These are phyloP conservation scores for Backusella circina DNA, from an alignment of 192 early-diverging fungal species.

Conservation along the genomic window DNA sequence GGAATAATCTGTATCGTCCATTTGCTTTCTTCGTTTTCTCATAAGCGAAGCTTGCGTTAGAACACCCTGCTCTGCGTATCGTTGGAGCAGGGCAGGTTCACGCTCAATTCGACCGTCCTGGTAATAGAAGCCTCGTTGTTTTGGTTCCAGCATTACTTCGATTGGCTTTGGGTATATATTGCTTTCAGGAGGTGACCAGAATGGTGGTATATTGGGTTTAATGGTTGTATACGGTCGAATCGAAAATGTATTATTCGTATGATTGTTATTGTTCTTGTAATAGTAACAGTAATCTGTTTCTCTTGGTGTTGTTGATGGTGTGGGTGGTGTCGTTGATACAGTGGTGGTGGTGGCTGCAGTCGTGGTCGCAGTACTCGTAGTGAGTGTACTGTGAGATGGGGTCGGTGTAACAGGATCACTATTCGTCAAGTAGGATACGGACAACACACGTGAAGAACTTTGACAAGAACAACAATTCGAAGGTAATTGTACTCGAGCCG, in stretches of 20 bases:
- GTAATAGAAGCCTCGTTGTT: constrained; percentile 34
- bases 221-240: background rate
- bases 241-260: background rate
- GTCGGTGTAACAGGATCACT: background rate
- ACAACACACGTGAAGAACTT: background rate
- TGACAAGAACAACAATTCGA: background rate
- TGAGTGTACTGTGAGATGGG: background rate
- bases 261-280: background rate
- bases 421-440: background rate
- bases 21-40: constrained; percentile 26
- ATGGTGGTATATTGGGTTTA: background rate
- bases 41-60: constrained; percentile 27
- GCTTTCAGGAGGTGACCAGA: background rate
- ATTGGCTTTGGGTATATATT: background rate
- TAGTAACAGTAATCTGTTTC: background rate
- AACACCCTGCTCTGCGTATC: constrained; percentile 31
- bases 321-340: background rate
- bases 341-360: background rate
- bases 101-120: constrained; percentile 26
- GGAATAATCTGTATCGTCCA: constrained; percentile 10
- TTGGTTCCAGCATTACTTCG: constrained; percentile 18
- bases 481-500: background rate
- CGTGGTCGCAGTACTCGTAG: background rate
- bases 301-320: background rate
- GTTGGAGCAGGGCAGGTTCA: constrained; percentile 24